Evolutionary conservation across 192 early-diverging fungal genomes (phyloP).

Genomic region (Spizellomyces sp.): DNA sequence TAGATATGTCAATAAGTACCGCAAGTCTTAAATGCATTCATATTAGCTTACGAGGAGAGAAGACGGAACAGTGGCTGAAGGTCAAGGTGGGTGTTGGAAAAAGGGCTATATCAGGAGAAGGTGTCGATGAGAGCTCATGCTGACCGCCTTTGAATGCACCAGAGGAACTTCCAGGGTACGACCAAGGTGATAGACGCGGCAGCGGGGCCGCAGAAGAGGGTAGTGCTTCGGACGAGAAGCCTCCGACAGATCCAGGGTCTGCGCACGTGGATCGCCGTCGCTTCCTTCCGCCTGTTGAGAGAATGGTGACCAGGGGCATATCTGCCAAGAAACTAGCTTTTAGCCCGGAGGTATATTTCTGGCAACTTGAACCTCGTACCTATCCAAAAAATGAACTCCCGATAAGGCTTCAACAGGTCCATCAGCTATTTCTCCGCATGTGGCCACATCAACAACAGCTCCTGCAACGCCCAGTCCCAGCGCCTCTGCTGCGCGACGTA

Average conservation of each 20-base stretch:
- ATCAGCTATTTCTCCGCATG: not conserved
- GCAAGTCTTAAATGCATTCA: no score
- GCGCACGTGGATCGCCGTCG: constrained; percentile 2
- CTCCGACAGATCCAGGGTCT: not conserved
- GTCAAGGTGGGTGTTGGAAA: not conserved
- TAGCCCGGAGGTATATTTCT: constrained; percentile 21
- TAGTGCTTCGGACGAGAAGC: no score
- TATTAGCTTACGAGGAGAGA: no score
- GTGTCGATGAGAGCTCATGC: not conserved
- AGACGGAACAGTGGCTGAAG: no score
- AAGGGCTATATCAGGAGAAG: not conserved
- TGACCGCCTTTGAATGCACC: no score
- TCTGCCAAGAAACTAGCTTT: constrained; percentile 26
- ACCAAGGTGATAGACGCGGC: no score
- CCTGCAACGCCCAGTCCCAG: not conserved
- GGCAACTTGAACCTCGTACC: not conserved
- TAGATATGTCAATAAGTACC: no score
- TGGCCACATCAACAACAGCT: not conserved
- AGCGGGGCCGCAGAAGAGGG: no score
- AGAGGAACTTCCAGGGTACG: no score
- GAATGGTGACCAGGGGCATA: constrained; percentile 34
- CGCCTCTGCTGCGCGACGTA: constrained; percentile 4
- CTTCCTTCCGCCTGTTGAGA: constrained; percentile 24
- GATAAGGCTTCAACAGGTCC: constrained; percentile 1
- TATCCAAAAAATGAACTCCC: not conserved